Evolutionary conservation across 2,329 filamentous ascomycete genomes (phyloP).

Genomic region (Exophiala xenobiotica): DNA sequence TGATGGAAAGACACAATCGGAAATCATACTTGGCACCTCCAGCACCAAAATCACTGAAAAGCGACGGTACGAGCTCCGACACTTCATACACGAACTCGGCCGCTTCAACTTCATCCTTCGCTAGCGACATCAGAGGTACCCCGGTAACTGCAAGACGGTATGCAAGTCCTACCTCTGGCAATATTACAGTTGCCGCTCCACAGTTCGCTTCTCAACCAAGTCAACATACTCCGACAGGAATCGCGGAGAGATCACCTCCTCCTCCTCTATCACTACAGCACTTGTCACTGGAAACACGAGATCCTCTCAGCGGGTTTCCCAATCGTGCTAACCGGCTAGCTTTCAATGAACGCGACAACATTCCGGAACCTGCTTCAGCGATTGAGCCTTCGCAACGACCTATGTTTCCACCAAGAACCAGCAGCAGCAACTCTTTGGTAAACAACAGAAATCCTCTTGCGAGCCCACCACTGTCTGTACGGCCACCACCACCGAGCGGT

Average conservation of each 20-base stretch:
- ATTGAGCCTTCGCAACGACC: conserved; percentile 40
- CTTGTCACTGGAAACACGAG: conserved; percentile 43
- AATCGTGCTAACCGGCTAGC: conserved; percentile 23
- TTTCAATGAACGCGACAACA: conserved; percentile 27
- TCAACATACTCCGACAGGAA: conserved; percentile 27
- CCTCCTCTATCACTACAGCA: conserved; percentile 45
- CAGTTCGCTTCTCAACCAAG: conserved; percentile 34
- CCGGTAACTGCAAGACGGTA: conserved; percentile 32
- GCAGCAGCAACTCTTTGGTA: conserved; percentile 28
- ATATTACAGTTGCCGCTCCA: conserved; percentile 62
- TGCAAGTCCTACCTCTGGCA: conserved; percentile 67
- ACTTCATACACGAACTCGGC: conserved; percentile 32
- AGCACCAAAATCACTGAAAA: conserved; percentile 72
- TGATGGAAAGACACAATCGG: conserved; percentile 94
- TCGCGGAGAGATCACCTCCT: conserved; percentile 35
- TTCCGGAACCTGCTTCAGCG: conserved; percentile 39
- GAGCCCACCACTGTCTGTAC: conserved; percentile 64
- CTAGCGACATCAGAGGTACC: conserved; percentile 34
- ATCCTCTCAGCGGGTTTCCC: conserved; percentile 35
- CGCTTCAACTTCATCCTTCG: conserved; percentile 37
- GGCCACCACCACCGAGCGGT: conserved; percentile 58
- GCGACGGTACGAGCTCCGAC: conserved; percentile 42
- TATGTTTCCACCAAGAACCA: conserved; percentile 42
- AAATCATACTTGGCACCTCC: conserved; percentile 89
- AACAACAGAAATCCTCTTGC: conserved; percentile 33